Conservation (phyloP, 176 grass and related monocot species). For the Carex myosuroides region DNA sequence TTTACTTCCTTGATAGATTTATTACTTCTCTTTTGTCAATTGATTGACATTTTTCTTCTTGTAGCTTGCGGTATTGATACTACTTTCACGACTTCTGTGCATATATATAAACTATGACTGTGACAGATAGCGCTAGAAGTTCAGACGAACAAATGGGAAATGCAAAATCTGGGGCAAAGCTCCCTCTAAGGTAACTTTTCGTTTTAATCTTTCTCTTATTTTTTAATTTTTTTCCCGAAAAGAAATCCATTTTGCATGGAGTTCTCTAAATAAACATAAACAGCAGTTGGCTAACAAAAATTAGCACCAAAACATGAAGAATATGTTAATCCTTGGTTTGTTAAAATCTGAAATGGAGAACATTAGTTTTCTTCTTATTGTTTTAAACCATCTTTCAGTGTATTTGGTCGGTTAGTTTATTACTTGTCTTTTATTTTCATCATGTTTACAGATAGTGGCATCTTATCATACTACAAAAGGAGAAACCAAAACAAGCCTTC, state of each 20-base stretch:
- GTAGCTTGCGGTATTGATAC: conserved; percentile 82
- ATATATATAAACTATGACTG: conserved; percentile 99
- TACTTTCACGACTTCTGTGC: conserved; percentile 78
- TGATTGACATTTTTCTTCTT: conserved; percentile 12
- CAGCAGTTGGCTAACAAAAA: background rate
- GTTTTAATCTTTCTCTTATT: background rate
- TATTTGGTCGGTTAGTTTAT: background rate
- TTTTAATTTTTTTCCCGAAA: background rate
- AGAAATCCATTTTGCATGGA: background rate
- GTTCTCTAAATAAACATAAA: background rate
- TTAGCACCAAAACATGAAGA: background rate
- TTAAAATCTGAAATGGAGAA: background rate
- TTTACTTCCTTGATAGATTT: background rate
- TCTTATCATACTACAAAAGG: conserved; percentile 72
- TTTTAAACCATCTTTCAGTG: background rate
- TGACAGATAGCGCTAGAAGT: conserved; percentile 90
- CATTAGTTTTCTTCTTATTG: background rate
- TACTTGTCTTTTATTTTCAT: background rate
- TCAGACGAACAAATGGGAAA: conserved; percentile 84
- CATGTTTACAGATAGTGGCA: conserved; percentile 58
- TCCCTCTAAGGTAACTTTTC: conserved; percentile 61
- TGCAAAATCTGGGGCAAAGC: conserved; percentile 82
- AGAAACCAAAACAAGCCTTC: conserved; percentile 86
- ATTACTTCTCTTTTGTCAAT: background rate
- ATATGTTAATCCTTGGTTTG: background rate